Percentiles rank a stretch among this genome's conserved stretches.
phyloP scores from a whole-genome alignment of 225 moss, liverwort and hornwort genomes.

The Sphagnum tenellum region DNA sequence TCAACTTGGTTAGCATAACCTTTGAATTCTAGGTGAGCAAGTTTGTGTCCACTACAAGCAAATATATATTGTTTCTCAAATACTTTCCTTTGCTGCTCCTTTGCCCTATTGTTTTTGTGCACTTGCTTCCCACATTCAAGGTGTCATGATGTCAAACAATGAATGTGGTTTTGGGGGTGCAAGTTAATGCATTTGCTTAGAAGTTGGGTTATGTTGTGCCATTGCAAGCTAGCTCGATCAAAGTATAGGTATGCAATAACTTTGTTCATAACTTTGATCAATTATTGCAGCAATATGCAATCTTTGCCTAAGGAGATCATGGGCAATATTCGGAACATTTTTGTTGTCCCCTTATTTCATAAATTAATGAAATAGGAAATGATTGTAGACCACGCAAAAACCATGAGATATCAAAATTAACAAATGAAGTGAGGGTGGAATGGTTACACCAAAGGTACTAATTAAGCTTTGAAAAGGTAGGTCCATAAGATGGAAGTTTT shows the following conservation, averaged over 20 bases:
- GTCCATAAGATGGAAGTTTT: no score
- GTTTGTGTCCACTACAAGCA: no score
- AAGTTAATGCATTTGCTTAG: slow-evolving; percentile 90
- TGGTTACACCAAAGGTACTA: no score
- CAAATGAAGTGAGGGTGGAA: no score
- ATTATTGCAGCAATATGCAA: neutral
- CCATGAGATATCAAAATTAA: no score
- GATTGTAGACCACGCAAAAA: no score
- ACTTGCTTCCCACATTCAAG: neutral
- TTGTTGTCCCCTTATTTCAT: no score
- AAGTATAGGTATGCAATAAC: slow-evolving; percentile 52
- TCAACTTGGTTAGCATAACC: slow-evolving; percentile 93
- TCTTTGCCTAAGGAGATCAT: neutral
- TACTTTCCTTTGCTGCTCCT: neutral
- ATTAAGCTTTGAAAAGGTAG: no score
- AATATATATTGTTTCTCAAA: neutral
- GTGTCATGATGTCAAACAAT: neutral
- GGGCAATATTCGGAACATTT: no score
- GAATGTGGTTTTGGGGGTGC: slow-evolving; percentile 1
- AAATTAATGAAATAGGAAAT: no score
- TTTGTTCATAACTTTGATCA: no score
- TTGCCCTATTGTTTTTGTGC: neutral
- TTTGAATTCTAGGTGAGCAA: slow-evolving; percentile 76
- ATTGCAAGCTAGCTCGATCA: slow-evolving; percentile 81
- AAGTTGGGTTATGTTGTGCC: slow-evolving; percentile 54